Base-by-base conservation (phyloP, 371 early-diverging fungal genomes). In the Phascolomyces articulosus region DNA sequence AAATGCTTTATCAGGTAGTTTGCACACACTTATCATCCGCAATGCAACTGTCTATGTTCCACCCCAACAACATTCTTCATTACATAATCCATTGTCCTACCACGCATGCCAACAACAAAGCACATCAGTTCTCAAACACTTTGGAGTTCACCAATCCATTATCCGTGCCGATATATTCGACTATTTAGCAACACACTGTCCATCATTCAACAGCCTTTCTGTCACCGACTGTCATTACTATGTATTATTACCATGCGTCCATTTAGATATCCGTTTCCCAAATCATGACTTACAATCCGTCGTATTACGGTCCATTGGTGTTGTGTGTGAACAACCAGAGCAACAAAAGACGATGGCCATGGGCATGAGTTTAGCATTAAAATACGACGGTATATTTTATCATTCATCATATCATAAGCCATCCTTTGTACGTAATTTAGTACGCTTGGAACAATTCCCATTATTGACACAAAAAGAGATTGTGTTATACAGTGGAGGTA, bases 191-290 rank as follows among this genome's bases (percentile, higher is more conserved):
- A 13, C 38, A 0, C 34, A 18, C 11, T 57, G 57, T 26, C 57
- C 57, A 23, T 57, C 38, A 18, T 21, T 57, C 15, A 23, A 8
- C 0, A 38, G 23, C 13, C 11, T 57, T 3, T 38, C 40, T 10
- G 40, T 57, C 9, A 38, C 57, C 9, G 57, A 31, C n/a, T 57
- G 40, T 23, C 57, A 57, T 57, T 57, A 40, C 24, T 23, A 29
- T 57, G 40, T 40, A 9, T n/a, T 15, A 3, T 26, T 57, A 18
- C 57, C 57, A 13, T 23, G 40, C 15, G 57, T 57, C 13, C 20
- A 40, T 29, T 23, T 57, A 10, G 40, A 57, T 23, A 31, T 57
- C 15, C 23, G 24, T 10, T 38, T 57, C 15, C 57, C 57, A 9
- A 16, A 57, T 15, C 57, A 57, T 13, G 40, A 31, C 8, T 24